phyloP scores from a whole-genome alignment of 495 filamentous ascomycete genomes.

The Tuber magnatum region DNA sequence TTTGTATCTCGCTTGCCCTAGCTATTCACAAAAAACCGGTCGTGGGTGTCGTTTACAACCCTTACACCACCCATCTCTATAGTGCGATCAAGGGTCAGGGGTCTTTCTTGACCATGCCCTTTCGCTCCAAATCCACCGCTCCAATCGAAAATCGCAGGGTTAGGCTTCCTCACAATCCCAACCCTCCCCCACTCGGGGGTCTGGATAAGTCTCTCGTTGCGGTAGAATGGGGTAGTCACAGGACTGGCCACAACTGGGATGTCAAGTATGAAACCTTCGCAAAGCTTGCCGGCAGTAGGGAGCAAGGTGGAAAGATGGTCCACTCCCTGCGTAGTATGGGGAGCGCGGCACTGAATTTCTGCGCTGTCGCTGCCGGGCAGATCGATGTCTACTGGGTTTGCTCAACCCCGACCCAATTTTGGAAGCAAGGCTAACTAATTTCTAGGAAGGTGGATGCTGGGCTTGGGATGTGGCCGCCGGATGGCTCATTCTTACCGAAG shows the following conservation, averaged over 20 bases:
- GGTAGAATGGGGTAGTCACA: slow-evolving; percentile 71
- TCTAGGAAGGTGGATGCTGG: slow-evolving; percentile 75
- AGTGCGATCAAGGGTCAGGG: slow-evolving; percentile 64
- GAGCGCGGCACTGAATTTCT: slow-evolving; percentile 76
- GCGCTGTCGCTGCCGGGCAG: slow-evolving; percentile 68
- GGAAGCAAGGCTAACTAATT: slow-evolving; percentile 6
- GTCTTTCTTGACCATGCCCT: slow-evolving; percentile 52
- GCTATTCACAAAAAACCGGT: slow-evolving; percentile 55
- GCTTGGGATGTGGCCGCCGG: slow-evolving; percentile 91
- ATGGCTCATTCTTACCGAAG: slow-evolving; percentile 80
- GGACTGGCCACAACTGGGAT: slow-evolving; percentile 67
- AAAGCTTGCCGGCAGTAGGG: slow-evolving; percentile 55
- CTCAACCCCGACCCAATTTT: background rate
- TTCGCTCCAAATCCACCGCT: slow-evolving; percentile 43
- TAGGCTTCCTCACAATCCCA: slow-evolving; percentile 52
- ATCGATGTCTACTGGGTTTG: slow-evolving; percentile 71
- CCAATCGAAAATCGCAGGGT: slow-evolving; percentile 42
- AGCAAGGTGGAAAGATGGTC: slow-evolving; percentile 74
- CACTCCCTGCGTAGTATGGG: slow-evolving; percentile 69
- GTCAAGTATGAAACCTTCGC: slow-evolving; percentile 64
- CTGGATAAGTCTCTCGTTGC: slow-evolving; percentile 59
- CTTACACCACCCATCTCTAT: slow-evolving; percentile 45
- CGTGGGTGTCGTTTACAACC: slow-evolving; percentile 82
- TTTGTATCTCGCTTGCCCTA: slow-evolving; percentile 77
- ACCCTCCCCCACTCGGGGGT: slow-evolving; percentile 51